These are phyloP conservation scores for Talaromyces sp. DNA, from an alignment of 2,329 filamentous ascomycete species.

Conservation along the genomic window DNA sequence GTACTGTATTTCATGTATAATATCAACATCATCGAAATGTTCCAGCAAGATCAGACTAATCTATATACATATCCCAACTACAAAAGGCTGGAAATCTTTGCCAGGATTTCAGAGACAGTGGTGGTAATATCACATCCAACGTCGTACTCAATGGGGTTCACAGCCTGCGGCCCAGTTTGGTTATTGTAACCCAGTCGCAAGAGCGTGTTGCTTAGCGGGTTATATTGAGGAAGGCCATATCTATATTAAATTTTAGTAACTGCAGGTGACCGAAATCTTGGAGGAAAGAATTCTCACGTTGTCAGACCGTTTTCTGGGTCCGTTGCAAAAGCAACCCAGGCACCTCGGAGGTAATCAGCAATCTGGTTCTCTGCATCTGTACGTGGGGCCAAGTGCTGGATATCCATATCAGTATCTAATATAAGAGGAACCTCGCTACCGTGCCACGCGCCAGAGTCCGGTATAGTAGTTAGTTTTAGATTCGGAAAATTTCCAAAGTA, in stretches of 20 bases:
- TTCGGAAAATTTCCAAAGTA: conserved; percentile 8
- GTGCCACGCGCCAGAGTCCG: conserved; percentile 9
- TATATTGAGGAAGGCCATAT: conserved; percentile 5
- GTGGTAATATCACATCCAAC: conserved; percentile 1
- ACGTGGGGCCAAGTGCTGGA: not conserved
- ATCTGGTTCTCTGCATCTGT: not conserved
- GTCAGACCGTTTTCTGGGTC: conserved; percentile 3
- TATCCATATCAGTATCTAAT: not conserved
- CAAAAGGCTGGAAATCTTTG: not conserved
- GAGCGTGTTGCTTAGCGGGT: not conserved
- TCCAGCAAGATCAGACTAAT: not conserved
- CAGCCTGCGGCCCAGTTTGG: not conserved
- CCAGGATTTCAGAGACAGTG: not conserved
- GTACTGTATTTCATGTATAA: not conserved
- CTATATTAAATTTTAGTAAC: not conserved
- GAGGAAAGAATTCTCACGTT: not conserved
- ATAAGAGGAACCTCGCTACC: conserved; percentile 2
- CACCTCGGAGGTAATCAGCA: conserved; percentile 4
- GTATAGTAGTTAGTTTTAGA: not conserved
- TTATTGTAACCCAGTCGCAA: conserved; percentile 2
- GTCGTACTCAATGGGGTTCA: not conserved
- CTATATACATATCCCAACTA: not conserved
- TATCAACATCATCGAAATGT: not conserved
- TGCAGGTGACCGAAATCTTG: not conserved
- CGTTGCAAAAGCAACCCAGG: conserved; percentile 7